Evolutionary conservation across 2,329 filamentous ascomycete genomes (phyloP).

Genomic region (Fonsecaea pugnacius): DNA sequence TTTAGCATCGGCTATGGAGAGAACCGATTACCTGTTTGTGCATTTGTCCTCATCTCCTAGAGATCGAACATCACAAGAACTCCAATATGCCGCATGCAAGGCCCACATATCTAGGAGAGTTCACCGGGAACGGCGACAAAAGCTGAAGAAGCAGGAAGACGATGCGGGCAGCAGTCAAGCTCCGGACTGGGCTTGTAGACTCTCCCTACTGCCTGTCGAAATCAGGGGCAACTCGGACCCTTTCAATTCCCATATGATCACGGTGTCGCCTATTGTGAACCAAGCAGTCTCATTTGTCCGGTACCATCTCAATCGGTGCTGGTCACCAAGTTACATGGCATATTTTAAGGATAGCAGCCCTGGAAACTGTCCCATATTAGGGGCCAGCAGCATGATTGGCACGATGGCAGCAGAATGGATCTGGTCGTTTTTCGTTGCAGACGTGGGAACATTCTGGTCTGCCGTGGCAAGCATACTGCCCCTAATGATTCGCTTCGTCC

Average conservation of each 20-base stretch:
- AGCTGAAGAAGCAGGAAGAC: background rate
- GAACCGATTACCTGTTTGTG: background rate
- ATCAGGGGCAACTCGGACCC: slow-evolving; percentile 5
- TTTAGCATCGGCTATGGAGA: background rate
- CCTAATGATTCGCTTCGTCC: background rate
- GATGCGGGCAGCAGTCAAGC: background rate
- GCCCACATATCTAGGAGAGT: background rate
- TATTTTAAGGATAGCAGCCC: background rate
- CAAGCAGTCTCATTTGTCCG: slow-evolving; percentile 18
- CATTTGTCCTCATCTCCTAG: background rate
- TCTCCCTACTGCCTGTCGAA: background rate
- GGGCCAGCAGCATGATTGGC: background rate
- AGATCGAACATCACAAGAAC: slow-evolving; percentile 1
- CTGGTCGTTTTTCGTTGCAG: slow-evolving; percentile 7
- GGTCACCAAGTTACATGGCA: slow-evolving; percentile 2
- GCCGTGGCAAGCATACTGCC: slow-evolving; percentile 13
- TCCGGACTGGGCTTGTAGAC: background rate
- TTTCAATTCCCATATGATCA: slow-evolving; percentile 6
- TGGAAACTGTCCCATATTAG: background rate
- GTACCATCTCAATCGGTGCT: slow-evolving; percentile 4
- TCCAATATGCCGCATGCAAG: slow-evolving; percentile 6
- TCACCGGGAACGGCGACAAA: slow-evolving; percentile 4
- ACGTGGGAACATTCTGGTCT: slow-evolving; percentile 10
- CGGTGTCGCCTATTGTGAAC: slow-evolving; percentile 2
- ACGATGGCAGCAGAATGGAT: background rate